Conservation (phyloP, 75 land plant genomes). For the Cunninghamia lanceolata region DNA sequence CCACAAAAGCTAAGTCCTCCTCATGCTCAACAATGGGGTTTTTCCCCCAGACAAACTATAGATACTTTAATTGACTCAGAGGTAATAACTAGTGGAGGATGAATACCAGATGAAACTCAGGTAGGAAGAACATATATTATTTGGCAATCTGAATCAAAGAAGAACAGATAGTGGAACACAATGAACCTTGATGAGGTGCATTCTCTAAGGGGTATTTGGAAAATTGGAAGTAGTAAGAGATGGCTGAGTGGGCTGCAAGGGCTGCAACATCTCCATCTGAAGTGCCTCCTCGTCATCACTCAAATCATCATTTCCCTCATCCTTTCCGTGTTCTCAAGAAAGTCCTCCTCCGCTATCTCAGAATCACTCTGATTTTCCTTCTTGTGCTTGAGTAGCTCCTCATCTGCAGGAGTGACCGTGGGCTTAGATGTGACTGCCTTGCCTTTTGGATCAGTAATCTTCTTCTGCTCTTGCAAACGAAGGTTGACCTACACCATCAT, state of each 20-base stretch:
- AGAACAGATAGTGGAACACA: background rate
- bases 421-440: background rate
- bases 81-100: background rate
- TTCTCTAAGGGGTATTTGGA: background rate
- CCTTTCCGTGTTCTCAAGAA: background rate
- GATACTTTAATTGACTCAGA: too few relatives aligned
- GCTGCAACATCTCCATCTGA: background rate
- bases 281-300: background rate
- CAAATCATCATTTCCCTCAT: background rate
- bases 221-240: background rate
- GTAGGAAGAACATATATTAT: background rate
- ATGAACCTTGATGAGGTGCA: background rate
- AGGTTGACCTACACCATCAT: background rate
- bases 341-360: background rate
- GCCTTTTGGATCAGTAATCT: background rate
- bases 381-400: background rate
- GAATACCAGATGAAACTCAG: background rate
- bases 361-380: background rate
- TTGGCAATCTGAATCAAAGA: background rate
- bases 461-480: background rate
- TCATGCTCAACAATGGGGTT: background rate
- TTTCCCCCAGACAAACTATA: background rate
- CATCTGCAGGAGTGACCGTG: background rate
- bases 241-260: background rate
- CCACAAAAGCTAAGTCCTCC: background rate